Evolutionary conservation across 1,284 basidiomycete species (phyloP), one percentile per base, ranked within the genome.

Genomic region (Ustilago crameri): DNA sequence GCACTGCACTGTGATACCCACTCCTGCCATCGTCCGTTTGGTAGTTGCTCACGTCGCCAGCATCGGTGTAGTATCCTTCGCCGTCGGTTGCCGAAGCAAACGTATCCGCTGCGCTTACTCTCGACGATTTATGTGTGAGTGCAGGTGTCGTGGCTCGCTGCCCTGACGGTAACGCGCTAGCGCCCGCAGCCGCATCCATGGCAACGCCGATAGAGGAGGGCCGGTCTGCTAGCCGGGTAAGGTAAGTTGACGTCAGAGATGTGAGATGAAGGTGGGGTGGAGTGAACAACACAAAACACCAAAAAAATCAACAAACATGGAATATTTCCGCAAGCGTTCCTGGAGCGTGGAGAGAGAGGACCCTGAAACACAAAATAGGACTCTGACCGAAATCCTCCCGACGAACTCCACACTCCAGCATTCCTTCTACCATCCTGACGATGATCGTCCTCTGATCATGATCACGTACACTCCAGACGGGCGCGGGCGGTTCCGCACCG

Each of bases 11-110:
- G 10, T 50, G 53, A 10, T 45, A 42, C 9, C 56, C 43, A 30
- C 60, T 60, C 0, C 40, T 46, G 4, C 26, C 53, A 26, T 51
- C 61, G 5, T 57, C 57, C 0, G 43, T 52, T n/a, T 61, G 45
- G 20, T 43, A 54, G 9, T 34, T 42, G 20, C 57, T 67, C 34
- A 43, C 18, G 34, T 59, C 56, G 9, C 24, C 63, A 20, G 58
- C 54, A n/a, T 71, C 68, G 4, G 62, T 61, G 32, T 57, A 65
- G 47, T 65, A 65, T n/a, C 58, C 58, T 27, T 65, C 55, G 12
- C 57, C 57, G 18, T 70, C 61, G 20, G 62, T 61, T 0, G 62
- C 68, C 17, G 68, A 53, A 4, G 68, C 54, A 47, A 57, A 71
- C 0, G 62, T 71, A 24, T 65, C 68, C 27, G 62, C 55, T 8